Evolutionary conservation across 192 early-diverging fungal species (phyloP).

Genomic region (Coemansia reversa): DNA sequence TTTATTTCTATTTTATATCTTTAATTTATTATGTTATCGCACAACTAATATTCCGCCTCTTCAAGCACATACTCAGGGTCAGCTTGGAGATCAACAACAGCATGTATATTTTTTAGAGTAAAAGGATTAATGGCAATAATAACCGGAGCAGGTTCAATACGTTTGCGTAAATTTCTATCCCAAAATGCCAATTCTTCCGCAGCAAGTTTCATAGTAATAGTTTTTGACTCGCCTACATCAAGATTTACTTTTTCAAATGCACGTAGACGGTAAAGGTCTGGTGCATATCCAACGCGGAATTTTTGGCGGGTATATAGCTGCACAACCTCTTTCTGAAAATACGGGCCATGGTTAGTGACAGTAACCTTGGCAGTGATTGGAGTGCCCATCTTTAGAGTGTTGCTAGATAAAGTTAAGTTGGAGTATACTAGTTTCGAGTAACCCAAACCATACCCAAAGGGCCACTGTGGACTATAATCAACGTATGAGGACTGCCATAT

Average conservation of each 20-base stretch:
- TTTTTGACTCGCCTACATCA: constrained; percentile 44
- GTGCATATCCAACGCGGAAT: constrained; percentile 54
- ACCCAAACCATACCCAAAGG: constrained; percentile 60
- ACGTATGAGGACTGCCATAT: constrained; percentile 51
- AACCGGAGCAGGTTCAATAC: constrained; percentile 36
- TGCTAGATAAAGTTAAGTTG: constrained; percentile 33
- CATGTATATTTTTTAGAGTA: constrained; percentile 11
- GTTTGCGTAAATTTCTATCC: constrained; percentile 21
- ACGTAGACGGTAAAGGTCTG: constrained; percentile 57
- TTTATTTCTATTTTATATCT: too few species aligned
- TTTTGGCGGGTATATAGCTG: constrained; percentile 60
- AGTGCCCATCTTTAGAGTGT: constrained; percentile 2
- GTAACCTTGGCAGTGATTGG: constrained; percentile 38
- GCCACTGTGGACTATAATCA: constrained; percentile 54
- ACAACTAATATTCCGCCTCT: background rate
- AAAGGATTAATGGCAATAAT: constrained; percentile 36
- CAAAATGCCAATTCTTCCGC: constrained; percentile 45
- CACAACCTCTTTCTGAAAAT: constrained; percentile 57
- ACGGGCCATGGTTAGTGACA: constrained; percentile 51
- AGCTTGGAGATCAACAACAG: constrained; percentile 18
- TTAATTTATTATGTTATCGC: too few species aligned
- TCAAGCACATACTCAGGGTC: constrained; percentile 24
- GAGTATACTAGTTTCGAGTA: constrained; percentile 58
- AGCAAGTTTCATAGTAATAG: constrained; percentile 42
- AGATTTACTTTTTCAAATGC: constrained; percentile 56